phyloP scores from a whole-genome alignment of 2,329 filamentous ascomycete species.

The Aspergillus versicolor region DNA sequence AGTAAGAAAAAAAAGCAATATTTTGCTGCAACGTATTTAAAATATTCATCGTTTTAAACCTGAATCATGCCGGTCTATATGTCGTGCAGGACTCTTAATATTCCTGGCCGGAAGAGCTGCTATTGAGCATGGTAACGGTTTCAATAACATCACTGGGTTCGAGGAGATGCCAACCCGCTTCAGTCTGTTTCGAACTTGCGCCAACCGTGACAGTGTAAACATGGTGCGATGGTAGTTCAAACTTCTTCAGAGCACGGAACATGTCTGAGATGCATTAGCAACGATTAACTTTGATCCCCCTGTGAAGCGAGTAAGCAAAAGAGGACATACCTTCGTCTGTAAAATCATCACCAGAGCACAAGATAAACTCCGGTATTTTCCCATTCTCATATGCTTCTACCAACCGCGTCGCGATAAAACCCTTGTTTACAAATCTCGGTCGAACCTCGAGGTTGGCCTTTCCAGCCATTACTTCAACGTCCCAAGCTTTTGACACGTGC shows the following conservation, averaged over 20 bases:
- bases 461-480: slow-evolving; percentile 93
- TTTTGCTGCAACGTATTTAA: background rate
- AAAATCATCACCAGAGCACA: slow-evolving; percentile 92
- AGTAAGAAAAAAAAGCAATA: background rate
- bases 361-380: slow-evolving; percentile 74
- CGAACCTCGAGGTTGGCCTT: slow-evolving; percentile 97
- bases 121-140: slow-evolving; percentile 55
- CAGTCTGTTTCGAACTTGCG: slow-evolving; percentile 84
- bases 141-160: slow-evolving; percentile 88
- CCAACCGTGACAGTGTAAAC: slow-evolving; percentile 92
- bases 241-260: slow-evolving; percentile 74
- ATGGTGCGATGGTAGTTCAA: slow-evolving; percentile 60
- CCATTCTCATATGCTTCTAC: slow-evolving; percentile 67
- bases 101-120: slow-evolving; percentile 31
- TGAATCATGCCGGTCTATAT: background rate
- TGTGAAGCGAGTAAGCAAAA: background rate
- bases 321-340: slow-evolving; percentile 80
- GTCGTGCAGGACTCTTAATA: slow-evolving; percentile 15
- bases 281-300: background rate
- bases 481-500: slow-evolving; percentile 74
- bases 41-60: background rate
- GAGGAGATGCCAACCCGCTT: slow-evolving; percentile 85
- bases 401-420: slow-evolving; percentile 84
- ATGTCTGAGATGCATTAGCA: slow-evolving; percentile 52
- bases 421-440: slow-evolving; percentile 98